Conservation (phyloP, 495 filamentous ascomycete species). For the Hypomontagnella submonticulosa region DNA sequence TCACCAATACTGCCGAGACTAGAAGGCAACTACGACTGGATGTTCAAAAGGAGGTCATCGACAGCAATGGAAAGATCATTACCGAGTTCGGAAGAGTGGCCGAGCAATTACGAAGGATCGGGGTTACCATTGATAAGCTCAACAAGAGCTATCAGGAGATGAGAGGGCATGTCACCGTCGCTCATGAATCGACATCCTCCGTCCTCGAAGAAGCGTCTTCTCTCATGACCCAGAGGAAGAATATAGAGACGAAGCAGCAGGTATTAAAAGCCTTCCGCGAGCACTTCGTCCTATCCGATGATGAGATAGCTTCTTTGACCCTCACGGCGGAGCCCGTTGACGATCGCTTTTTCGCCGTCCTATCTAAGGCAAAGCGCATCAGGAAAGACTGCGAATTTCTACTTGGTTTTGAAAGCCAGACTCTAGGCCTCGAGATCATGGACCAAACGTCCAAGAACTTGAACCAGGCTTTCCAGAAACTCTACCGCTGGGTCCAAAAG, state of each 20-base stretch:
- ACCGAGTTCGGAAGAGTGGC: constrained; percentile 90
- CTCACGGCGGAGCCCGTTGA: constrained; percentile 82
- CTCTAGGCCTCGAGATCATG: constrained; percentile 86
- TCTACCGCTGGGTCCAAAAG: constrained; percentile 92
- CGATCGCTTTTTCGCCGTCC: constrained; percentile 82
- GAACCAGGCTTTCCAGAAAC: constrained; percentile 92
- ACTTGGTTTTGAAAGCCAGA: constrained; percentile 89
- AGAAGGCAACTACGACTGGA: constrained; percentile 83
- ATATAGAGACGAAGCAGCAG: constrained; percentile 86
- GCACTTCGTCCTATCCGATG: constrained; percentile 85
- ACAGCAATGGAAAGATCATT: constrained; percentile 92
- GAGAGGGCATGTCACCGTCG: constrained; percentile 76
- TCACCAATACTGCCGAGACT: constrained; percentile 81
- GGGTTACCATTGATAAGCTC: constrained; percentile 77
- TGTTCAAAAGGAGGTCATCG: constrained; percentile 91
- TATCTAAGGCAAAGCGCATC: constrained; percentile 87
- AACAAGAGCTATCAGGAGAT: constrained; percentile 86
- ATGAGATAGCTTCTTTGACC: constrained; percentile 77
- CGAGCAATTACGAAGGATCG: constrained; percentile 91
- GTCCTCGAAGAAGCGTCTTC: constrained; percentile 81
- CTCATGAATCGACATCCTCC: constrained; percentile 78
- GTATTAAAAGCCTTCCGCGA: constrained; percentile 83
- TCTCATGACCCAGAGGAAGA: constrained; percentile 77
- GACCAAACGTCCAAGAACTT: constrained; percentile 86
- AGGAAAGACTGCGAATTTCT: constrained; percentile 88